Base-by-base conservation (phyloP, 2,329 filamentous ascomycete genomes). In the Elsinoe fawcettii region DNA sequence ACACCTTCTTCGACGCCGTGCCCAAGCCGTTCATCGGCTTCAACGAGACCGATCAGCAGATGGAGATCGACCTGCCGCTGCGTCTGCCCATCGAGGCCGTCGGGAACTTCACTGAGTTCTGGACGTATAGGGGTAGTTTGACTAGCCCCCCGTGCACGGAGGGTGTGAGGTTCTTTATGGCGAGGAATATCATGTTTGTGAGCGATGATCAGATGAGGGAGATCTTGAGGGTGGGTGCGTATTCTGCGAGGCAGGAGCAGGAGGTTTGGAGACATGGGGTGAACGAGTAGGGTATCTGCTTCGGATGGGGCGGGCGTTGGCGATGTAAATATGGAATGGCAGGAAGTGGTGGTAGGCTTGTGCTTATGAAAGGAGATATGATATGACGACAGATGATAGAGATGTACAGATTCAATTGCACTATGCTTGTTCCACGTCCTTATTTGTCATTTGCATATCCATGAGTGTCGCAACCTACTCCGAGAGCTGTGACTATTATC, bases 141-240 rank as follows among this genome's bases (percentile, higher is more conserved):
- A 78, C 76, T 1, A 74, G 69, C 54, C 79, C 71, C 58, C 78
- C 69, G 58, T 80, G 69, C 66, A 70, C 65, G 30, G 77, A 77
- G 64, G 77, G 74, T 2, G 68, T 75, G 25, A 63, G 74, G 34
- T 79, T 73, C 71, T 78, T 74, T 56, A 64, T 76, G 8, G 71
- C 71, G 8, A 66, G 69, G 56, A 68, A 72, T 57, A 71, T 71
- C 30, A 56, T 79, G 64, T 72, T 71, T 54, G 71, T 73, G 2
- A 70, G 72, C n/a, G 69, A 72, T 12, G 63, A 68, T 56, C 76
- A 80, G 68, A 78, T 79, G 76, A 68, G 73, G 61, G 69, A 63
- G 16, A 72, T 79, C 54, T 64, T 78, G 43, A 67, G 69, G 27
- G 73, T 73, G 7, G 74, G 73, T 58, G 74, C 74, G 1, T 79